These are phyloP conservation scores for Aspergillus baeticus DNA, from an alignment of 495 filamentous ascomycete genomes.

Conservation along the genomic window DNA sequence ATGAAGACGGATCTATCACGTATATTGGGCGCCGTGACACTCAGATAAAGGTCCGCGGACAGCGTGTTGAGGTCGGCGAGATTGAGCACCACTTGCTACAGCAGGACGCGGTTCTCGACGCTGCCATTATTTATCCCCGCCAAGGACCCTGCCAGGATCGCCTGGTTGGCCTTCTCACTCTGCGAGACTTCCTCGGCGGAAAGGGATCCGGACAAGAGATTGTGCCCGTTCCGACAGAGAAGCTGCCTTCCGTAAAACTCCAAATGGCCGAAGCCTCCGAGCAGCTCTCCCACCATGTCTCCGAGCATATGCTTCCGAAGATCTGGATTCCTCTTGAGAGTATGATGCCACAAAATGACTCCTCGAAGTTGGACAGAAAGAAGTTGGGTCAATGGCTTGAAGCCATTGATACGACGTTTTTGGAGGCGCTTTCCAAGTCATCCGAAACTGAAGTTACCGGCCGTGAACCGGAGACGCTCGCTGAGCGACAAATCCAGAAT, in stretches of 20 bases:
- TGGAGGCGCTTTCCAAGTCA: slow-evolving; percentile 1
- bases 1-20: slow-evolving; percentile 31
- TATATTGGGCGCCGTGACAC: slow-evolving; percentile 45
- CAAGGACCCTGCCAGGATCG: slow-evolving; percentile 11
- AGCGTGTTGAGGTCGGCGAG: slow-evolving; percentile 47
- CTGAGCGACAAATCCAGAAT: slow-evolving; percentile 13
- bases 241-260: background rate
- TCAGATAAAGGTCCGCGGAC: slow-evolving; percentile 47
- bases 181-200: slow-evolving; percentile 2
- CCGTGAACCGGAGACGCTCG: background rate
- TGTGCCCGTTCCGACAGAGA: background rate
- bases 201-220: background rate
- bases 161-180: slow-evolving; percentile 7
- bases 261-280: slow-evolving; percentile 1
- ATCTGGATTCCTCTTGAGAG: slow-evolving; percentile 20
- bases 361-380: slow-evolving; percentile 40
- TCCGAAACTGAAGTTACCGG: background rate
- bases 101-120: slow-evolving; percentile 8
- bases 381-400: slow-evolving; percentile 17
- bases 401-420: background rate
- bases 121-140: slow-evolving; percentile 12
- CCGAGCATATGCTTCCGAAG: slow-evolving; percentile 26
- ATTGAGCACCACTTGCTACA: slow-evolving; percentile 25
- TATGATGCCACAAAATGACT: slow-evolving; percentile 34
- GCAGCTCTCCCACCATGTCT: slow-evolving; percentile 3